A percentile compares a stretch with the other conserved stretches of the same genome.
These are phyloP conservation scores for Henckelia pumila DNA, from an alignment of 257 asterid genomes.

Conservation along the genomic window DNA sequence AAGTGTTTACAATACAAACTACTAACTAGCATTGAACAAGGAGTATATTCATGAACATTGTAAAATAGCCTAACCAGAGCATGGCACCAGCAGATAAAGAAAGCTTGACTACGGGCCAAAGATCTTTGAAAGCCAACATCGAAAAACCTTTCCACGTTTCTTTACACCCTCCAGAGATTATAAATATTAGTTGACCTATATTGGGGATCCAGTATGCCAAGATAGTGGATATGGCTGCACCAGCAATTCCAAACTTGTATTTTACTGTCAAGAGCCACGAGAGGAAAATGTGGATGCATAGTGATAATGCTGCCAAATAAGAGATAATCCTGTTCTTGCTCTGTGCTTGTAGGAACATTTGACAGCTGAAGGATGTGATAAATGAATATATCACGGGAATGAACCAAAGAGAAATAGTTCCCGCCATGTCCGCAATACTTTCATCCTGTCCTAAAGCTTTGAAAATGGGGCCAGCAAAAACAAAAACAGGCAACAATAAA, in stretches of 20 bases:
- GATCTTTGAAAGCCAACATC: slow-evolving; percentile 57
- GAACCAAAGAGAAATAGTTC: slow-evolving; percentile 49
- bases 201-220: slow-evolving; percentile 75
- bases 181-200: slow-evolving; percentile 48
- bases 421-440: slow-evolving; percentile 43
- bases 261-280: slow-evolving; percentile 66
- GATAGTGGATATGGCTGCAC: slow-evolving; percentile 59
- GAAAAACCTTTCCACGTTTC: slow-evolving; percentile 80
- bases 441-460: slow-evolving; percentile 65
- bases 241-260: slow-evolving; percentile 48
- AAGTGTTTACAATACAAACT: no score
- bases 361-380: slow-evolving; percentile 58
- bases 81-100: slow-evolving; percentile 77
- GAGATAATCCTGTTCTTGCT: slow-evolving; percentile 73
- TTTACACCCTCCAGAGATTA: slow-evolving; percentile 54
- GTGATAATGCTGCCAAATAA: slow-evolving; percentile 48
- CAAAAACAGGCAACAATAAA: slow-evolving; percentile 43
- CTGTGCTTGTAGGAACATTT: slow-evolving; percentile 77
- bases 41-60: no score
- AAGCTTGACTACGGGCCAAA: slow-evolving; percentile 64
- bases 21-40: not conserved
- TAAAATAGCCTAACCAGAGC: slow-evolving; percentile 49
- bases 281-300: slow-evolving; percentile 49
- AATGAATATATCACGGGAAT: slow-evolving; percentile 58
- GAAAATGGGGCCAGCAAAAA: slow-evolving; percentile 55